These are phyloP conservation scores for Hirsutella rhossiliensis DNA, from an alignment of 2,329 filamentous ascomycete genomes.

Conservation along the genomic window DNA sequence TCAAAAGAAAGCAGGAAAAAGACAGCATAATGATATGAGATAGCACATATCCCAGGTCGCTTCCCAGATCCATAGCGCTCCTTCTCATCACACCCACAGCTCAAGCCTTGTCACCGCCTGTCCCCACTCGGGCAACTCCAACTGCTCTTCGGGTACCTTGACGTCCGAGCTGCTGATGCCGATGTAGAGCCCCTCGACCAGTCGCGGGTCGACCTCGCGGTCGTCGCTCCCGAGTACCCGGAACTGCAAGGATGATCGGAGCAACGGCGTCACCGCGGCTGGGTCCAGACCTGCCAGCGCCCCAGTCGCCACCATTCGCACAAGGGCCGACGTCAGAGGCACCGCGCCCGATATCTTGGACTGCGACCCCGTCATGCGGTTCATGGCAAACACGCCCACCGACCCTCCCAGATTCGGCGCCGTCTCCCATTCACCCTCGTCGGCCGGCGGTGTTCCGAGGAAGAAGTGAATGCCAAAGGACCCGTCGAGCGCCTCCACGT, in stretches of 20 bases:
- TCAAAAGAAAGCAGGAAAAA: too few relatives aligned
- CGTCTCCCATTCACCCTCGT: constrained; percentile 35
- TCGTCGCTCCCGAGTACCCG: constrained; percentile 15
- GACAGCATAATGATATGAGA: too few relatives aligned
- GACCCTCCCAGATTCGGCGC: constrained; percentile 48
- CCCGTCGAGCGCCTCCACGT: constrained; percentile 45
- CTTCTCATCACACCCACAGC: constrained; percentile 9
- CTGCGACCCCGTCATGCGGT: constrained; percentile 17
- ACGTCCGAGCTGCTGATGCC: constrained; percentile 18
- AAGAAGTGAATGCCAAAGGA: constrained; percentile 58
- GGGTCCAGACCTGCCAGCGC: constrained; percentile 24
- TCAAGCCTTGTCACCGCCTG: constrained; percentile 9
- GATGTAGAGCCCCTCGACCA: constrained; percentile 17
- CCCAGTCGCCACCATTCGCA: constrained; percentile 26
- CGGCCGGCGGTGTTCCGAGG: constrained; percentile 38
- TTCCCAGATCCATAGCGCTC: neutral
- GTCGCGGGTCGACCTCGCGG: constrained; percentile 10
- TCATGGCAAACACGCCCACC: constrained; percentile 42
- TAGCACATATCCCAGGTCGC: too few relatives aligned
- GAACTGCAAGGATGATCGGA: constrained; percentile 25
- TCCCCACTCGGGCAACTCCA: constrained; percentile 17
- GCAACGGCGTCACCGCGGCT: constrained; percentile 25
- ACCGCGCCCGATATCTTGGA: constrained; percentile 34
- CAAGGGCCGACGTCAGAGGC: constrained; percentile 37
- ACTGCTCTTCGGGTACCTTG: constrained; percentile 10